Evolutionary conservation across 1,284 basidiomycete species (phyloP).

Genomic region (Boletellus deceptivus): DNA sequence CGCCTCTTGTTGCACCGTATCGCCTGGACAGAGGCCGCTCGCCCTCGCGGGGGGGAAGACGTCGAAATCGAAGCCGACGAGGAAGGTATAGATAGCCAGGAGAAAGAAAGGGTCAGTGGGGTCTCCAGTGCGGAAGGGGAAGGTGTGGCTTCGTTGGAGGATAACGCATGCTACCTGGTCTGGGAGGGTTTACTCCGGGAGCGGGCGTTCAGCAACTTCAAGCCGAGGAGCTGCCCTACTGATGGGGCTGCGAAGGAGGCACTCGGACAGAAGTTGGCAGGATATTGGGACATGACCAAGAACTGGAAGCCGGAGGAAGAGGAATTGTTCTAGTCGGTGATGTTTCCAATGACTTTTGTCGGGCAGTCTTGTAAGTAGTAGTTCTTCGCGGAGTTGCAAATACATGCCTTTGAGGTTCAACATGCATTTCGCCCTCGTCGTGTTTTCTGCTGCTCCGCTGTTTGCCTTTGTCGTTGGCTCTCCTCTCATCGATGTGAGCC

Average conservation of each 20-base stretch:
- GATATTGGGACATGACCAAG: constrained; percentile 95
- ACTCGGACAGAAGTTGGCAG: constrained; percentile 78
- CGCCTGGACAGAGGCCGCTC: constrained; percentile 91
- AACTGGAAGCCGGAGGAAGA: constrained; percentile 79
- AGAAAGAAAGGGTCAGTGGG: constrained; percentile 27
- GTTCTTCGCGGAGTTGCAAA: neutral
- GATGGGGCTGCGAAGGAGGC: constrained; percentile 84
- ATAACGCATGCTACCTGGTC: constrained; percentile 87
- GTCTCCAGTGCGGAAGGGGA: constrained; percentile 12
- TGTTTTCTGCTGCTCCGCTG: neutral
- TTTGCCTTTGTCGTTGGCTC: constrained; percentile 7
- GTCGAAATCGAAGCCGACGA: constrained; percentile 61
- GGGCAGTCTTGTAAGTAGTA: neutral
- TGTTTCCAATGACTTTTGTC: neutral
- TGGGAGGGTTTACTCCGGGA: constrained; percentile 93
- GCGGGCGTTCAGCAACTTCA: constrained; percentile 78
- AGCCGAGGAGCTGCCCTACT: constrained; percentile 81
- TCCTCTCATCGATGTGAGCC: constrained; percentile 9
- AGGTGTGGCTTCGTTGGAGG: constrained; percentile 54
- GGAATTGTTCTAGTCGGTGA: constrained; percentile 50
- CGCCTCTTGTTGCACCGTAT: constrained; percentile 87
- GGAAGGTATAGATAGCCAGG: constrained; percentile 36
- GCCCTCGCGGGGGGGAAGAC: constrained; percentile 69
- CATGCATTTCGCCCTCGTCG: constrained; percentile 12
- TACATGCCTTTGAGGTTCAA: no score